Base-by-base conservation (phyloP, 2,329 filamentous ascomycete genomes). In the Fusarium sp. region DNA sequence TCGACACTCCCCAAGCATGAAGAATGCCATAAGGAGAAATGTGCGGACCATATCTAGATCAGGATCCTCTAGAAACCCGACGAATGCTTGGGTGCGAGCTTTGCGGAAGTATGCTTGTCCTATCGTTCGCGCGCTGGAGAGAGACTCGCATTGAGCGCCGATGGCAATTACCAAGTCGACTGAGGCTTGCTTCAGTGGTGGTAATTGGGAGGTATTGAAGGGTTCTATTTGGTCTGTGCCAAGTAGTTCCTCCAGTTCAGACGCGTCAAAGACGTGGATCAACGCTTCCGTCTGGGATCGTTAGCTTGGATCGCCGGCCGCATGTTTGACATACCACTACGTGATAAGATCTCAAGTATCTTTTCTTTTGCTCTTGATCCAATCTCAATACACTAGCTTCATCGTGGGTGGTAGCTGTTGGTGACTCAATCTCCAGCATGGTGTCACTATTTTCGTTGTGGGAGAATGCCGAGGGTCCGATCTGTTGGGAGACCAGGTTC, bases 1-100 rank as follows among this genome's bases (percentile, higher is more conserved):
- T 65, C 86, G 79, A 62, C 86, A 81, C 39, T 78, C 72, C 32
- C 86, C 87, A 32, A 91, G 85, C 79, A 92, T 89, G 83, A 90
- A 92, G 17, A 90, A 90, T 9, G 88, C 91, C 79, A 93, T 91
- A 77, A 93, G 67, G 4, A 74, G 50, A 24, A 74, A 74, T 0
- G 63, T 59, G 8, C 70, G 57, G 2, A 74, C 69, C 68, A 74
- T 70, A 9, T 74, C 69, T 1, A 74, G 30, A 19, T 73, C 70
- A 3, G 72, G 72, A 15, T 74, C 72, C 24, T 74, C 67, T 0
- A 74, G 72, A 21, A 74, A 72, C 0, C 61, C 65, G 7, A 61
- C 39, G n/a, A 74, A 74, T 1, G 65, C 68, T 11, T 53, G 56
- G 12, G 49, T 59, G 17, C 70, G 72, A 1, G 83, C 85, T 21